Base-by-base conservation (phyloP, 352 stramenopile genomes). In the Phytophthora citrophthora region DNA sequence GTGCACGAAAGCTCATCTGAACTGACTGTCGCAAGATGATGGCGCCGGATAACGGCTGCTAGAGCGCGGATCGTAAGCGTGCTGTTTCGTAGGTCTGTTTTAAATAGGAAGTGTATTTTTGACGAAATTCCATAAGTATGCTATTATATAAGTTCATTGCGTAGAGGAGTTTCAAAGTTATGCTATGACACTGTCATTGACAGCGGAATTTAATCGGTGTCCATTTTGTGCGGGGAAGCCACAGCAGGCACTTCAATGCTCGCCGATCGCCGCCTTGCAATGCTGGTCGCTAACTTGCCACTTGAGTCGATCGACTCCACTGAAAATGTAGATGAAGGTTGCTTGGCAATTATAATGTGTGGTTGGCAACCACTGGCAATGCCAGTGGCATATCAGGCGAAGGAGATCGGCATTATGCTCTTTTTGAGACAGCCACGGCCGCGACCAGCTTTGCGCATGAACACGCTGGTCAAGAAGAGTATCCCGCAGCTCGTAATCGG, bases 11-110 rank as follows among this genome's bases (percentile, higher is more conserved):
- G 29, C 29, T 34, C 29, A 34, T 34, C 36, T 41, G 39, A 45
- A 45, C 39, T 45, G 16, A 45, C 29, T 59, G 39, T 59, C 52
- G 24, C 52, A 59, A 23, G 51, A 40, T 49, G 38, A 58, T 39
- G 24, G 36, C n/a, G n/a, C 10, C 15, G 27, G 39, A 47, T 41
- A 49, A 23, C n/a, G 6, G n/a, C 40, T 43, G 29, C 29, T 41
- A 2, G 27, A 29, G 41, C 41, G 41, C 41, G 16, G 11, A 47
- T 47, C 41, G 41, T 47, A 47, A 47, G 41, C 41, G 6, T 45
- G 13, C 39, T 45, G 36, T 41, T 16, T 1, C 11, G 2, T 4
- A 43, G 39, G 39, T 9, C 7, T 24, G 9, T 46, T 24, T n/a
- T 43, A 43, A n/a, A 43, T 18, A 20, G 4, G 2, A 43, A 23